Percentiles rank a stretch among this genome's conserved stretches.
phyloP scores from a whole-genome alignment of 495 filamentous ascomycete genomes.

The Penicillium fimorum region DNA sequence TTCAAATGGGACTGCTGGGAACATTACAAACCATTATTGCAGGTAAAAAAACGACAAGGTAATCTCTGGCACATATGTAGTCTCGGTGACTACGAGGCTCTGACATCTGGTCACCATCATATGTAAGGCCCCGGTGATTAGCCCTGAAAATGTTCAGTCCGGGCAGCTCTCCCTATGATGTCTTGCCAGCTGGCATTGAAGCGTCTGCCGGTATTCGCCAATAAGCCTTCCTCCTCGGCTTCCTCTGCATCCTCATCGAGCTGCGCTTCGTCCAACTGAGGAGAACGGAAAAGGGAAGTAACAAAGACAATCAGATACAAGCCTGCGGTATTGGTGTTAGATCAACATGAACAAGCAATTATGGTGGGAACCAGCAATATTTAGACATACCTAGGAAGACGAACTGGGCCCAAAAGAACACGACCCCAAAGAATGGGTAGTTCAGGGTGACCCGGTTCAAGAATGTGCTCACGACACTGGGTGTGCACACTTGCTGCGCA shows the following conservation, averaged over 20 bases:
- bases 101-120: no score
- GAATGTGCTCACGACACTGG: constrained; percentile 85
- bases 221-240: constrained; percentile 90
- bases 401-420: constrained; percentile 95
- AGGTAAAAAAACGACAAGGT: background rate
- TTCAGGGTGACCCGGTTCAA: constrained; percentile 91
- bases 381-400: constrained; percentile 66
- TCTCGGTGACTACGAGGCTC: background rate
- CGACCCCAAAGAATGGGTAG: constrained; percentile 91
- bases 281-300: constrained; percentile 74
- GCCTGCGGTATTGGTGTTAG: constrained; percentile 27
- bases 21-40: background rate
- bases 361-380: background rate
- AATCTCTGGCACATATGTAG: background rate
- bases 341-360: background rate
- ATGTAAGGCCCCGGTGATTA: background rate
- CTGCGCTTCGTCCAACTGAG: constrained; percentile 68
- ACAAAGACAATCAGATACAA: constrained; percentile 77
- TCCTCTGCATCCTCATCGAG: constrained; percentile 86
- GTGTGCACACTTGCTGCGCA: constrained; percentile 78
- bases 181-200: constrained; percentile 88
- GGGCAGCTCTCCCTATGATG: constrained; percentile 59
- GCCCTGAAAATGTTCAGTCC: constrained; percentile 1
- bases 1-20: background rate
- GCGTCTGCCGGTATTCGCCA: constrained; percentile 75